Percentiles rank a stretch among this genome's conserved stretches.
Conservation (phyloP, 1,284 basidiomycete species). For the Dichomitus squalens region DNA sequence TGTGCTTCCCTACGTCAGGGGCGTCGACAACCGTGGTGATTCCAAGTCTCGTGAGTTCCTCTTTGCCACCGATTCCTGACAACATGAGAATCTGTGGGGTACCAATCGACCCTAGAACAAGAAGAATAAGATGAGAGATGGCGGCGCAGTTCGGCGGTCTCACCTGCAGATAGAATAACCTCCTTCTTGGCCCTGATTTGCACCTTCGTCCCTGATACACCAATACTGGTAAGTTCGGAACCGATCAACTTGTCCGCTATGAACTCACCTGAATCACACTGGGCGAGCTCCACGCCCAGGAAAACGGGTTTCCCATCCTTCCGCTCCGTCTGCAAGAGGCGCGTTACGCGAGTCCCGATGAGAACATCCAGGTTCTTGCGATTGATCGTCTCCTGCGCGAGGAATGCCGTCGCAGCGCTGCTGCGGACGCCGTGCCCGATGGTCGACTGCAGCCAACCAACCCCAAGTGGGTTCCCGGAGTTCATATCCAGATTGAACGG, state of each 20-base stretch:
- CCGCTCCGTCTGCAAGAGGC: slow-evolving; percentile 33
- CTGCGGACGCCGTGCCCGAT: slow-evolving; percentile 29
- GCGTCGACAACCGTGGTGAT: slow-evolving; percentile 35
- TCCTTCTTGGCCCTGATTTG: slow-evolving; percentile 24
- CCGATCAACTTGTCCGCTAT: background rate
- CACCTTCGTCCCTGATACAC: slow-evolving; percentile 6
- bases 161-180: slow-evolving; percentile 24
- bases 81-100: slow-evolving; percentile 37
- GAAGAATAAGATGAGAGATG: background rate
- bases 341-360: slow-evolving; percentile 40
- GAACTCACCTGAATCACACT: background rate
- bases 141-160: background rate
- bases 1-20: slow-evolving; percentile 35
- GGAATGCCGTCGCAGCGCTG: slow-evolving; percentile 31
- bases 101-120: slow-evolving; percentile 1
- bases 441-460: slow-evolving; percentile 30
- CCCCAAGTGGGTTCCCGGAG: slow-evolving; percentile 37
- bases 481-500: slow-evolving; percentile 42
- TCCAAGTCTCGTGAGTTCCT: slow-evolving; percentile 20
- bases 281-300: background rate
- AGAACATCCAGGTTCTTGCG: slow-evolving; percentile 44
- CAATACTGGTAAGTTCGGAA: background rate
- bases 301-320: background rate
- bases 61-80: slow-evolving; percentile 24
- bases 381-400: slow-evolving; percentile 29